Conservation (phyloP, 345 rosid species). For the Eucalyptus marginata region DNA sequence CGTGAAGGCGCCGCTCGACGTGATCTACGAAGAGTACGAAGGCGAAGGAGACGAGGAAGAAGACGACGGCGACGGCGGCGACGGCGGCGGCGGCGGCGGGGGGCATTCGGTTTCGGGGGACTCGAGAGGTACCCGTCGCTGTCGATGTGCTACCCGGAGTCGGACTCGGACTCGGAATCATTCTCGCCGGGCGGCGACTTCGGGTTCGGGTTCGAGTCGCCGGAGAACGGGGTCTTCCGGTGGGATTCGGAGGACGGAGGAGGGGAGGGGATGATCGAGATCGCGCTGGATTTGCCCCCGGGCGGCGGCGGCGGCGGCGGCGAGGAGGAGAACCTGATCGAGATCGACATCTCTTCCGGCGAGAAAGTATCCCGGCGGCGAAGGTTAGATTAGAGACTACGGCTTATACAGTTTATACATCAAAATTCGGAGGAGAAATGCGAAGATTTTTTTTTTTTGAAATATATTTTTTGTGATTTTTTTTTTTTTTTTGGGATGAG, state of each 20-base stretch:
- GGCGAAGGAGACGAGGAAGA: slow-evolving; percentile 30
- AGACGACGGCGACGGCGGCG: background rate
- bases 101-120: background rate
- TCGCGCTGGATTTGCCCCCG: slow-evolving; percentile 10
- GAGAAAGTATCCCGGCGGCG: background rate
- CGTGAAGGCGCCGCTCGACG: slow-evolving; percentile 70
- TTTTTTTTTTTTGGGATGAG: background rate
- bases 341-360: slow-evolving; percentile 47
- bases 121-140: background rate
- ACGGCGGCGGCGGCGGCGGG: rapidly evolving
- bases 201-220: slow-evolving; percentile 26
- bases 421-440: background rate
- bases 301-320: background rate
- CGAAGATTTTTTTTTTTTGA: background rate
- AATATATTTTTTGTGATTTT: background rate
- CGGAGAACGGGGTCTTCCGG: slow-evolving; percentile 9
- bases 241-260: slow-evolving; percentile 58
- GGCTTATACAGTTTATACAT: background rate
- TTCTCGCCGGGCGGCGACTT: slow-evolving; percentile 34
- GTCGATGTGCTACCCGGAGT: slow-evolving; percentile 9
- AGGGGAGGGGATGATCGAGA: slow-evolving; percentile 66
- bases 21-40: slow-evolving; percentile 59
- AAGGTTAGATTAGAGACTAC: background rate
- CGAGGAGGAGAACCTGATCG: slow-evolving; percentile 72
- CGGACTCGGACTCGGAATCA: slow-evolving; percentile 31